Evolutionary conservation across 2,329 filamentous ascomycete genomes (phyloP), one percentile per base, ranked within the genome.

Genomic region (Botrytis tulipae): DNA sequence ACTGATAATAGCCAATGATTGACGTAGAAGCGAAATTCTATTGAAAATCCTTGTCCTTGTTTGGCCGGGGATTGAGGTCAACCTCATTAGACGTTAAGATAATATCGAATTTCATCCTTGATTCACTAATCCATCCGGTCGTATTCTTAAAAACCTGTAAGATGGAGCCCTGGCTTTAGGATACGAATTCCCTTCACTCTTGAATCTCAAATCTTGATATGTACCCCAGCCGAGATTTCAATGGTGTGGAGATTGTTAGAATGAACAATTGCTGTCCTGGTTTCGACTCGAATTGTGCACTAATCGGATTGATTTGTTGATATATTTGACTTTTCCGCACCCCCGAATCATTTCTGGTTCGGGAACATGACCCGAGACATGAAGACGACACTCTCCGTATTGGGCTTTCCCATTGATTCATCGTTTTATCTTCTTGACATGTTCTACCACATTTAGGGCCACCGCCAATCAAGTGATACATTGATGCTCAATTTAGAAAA

Each of bases 81-180:
- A 72, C 44, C 48, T 68, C 48, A 68, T 72, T 72, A 29, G 40
- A 68, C n/a, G 48, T 40, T 68, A 68, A 72, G 62, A 72, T 72
- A 29, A 72, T 72, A 42, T 68, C 51, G 29, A 72, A 57, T 18
- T 25, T 29, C 51, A 68, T 60, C 63, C 48, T 72, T 69, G 62
- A 37, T 46, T 59, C 25, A 12, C 32, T 61, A n/a, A 51, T 32
- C 25, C 70, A 67, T 67, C 42, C 44, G 46, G 69, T 54, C 69
- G n/a, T 57, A 57, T 69, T 57, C 66, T 42, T 48, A 16, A 42
- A 32, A 3, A 32, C n/a, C n/a, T 22, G 51, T 68, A 40, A 54
- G n/a, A 32, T 32, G 48, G n/a, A 42, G 48, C 18, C n/a, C 37
- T 57, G 14, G 37, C 66, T 57, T 44, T 32, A 18, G 29, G n/a